A percentile compares a stretch with the other conserved stretches of the same genome.
Evolutionary conservation across 768 basidiomycete genomes (phyloP).

Genomic region (Mycena venus): DNA sequence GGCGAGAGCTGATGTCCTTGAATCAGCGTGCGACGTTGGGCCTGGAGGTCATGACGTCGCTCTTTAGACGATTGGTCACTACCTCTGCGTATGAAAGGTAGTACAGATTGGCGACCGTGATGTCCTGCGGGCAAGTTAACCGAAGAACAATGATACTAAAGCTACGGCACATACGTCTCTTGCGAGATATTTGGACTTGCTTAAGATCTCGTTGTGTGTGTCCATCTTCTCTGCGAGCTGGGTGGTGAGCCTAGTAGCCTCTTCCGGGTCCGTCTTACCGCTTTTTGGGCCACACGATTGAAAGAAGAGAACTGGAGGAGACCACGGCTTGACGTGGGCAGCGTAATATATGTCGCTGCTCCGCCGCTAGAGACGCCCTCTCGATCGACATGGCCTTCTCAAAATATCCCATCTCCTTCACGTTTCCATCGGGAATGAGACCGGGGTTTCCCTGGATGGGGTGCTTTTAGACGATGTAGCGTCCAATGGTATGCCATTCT

Average conservation of each 20-base stretch:
- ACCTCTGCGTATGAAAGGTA: neutral
- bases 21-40: neutral
- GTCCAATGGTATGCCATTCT: neutral
- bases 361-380: neutral
- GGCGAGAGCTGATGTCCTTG: neutral
- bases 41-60: neutral
- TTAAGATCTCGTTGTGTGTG: neutral
- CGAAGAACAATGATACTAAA: neutral
- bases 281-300: too few relatives aligned
- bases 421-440: neutral
- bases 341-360: neutral
- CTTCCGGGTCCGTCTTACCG: neutral
- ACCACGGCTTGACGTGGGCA: neutral
- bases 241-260: neutral
- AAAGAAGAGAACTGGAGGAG: neutral
- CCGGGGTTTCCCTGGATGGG: neutral
- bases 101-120: neutral
- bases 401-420: neutral
- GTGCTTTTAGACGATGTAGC: neutral
- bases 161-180: neutral
- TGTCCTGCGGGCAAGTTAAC: neutral
- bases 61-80: neutral
- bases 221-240: neutral
- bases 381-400: neutral
- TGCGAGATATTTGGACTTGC: neutral